Base-by-base conservation (phyloP, 371 early-diverging fungal species). In the Mortierella sp. region DNA sequence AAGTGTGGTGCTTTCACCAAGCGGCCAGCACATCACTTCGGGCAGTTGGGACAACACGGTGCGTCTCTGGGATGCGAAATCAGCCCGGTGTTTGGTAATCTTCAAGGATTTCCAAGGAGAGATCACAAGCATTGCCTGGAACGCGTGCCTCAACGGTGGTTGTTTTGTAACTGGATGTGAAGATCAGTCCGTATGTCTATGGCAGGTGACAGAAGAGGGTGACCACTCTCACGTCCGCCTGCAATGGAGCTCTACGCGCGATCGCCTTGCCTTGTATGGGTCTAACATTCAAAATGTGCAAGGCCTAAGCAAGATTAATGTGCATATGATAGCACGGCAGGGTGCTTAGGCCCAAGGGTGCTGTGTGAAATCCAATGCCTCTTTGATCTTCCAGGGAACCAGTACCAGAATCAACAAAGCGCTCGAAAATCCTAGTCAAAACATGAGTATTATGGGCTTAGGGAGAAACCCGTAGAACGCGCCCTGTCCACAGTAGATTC, bases 1-100 rank as follows among this genome's bases (percentile, higher is more conserved):
- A 14, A 11, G 37, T 14, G 37, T 34, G 37, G 55, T 24, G 19
- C 42, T 31, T 43, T 28, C 43, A 14, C 43, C 55, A 24, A 43
- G 55, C 28, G 43, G 43, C 24, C 39, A 27, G n/a, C 43, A 55
- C 15, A 41, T 55, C 27, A 24, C 55, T n/a, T 50, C 50, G 2
- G 50, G 50, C 28, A 50, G 50, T 30, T 5, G n/a, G 4, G 53
- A 41, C 41, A 53, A 39, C 11, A 39, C 19, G 8, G 39, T 41
- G 41, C 37, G 41, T 9, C 4, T 53, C 21, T 39, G 53, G 41
- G 41, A 53, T 39, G 43, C 17, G 43, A 17, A 9, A 4, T 43
- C 43, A 17, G 43, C 11, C 6, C 43, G 17, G 19, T 90, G 89
- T 56, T 86, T 88, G 69, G 86, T 87, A 66, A 86, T 84, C 2